A percentile compares a stretch with the other conserved stretches of the same genome.
phyloP scores from a whole-genome alignment of 75 land plant genomes.

The Selaginella moellendorffii region DNA sequence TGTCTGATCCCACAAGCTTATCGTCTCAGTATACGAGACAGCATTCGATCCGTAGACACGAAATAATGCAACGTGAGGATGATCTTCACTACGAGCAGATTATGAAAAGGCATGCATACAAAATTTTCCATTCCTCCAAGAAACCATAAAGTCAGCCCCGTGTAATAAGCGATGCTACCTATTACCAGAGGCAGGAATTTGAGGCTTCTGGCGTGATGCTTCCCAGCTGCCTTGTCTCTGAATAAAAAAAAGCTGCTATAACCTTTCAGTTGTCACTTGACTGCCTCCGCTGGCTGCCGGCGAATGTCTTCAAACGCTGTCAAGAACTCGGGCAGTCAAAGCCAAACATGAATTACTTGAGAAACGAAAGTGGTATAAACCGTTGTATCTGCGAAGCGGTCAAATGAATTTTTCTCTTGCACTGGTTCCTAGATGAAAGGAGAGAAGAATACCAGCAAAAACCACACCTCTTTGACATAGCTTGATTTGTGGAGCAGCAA shows the following conservation, averaged over 20 bases:
- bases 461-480: background rate
- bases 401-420: conserved; percentile 45
- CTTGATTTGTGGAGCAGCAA: background rate
- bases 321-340: conserved; percentile 66
- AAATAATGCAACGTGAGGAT: no score
- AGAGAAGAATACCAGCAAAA: no score
- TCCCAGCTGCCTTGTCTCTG: conserved; percentile 39
- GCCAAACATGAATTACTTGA: no score
- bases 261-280: conserved; percentile 44
- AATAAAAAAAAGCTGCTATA: background rate
- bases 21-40: no score
- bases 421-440: conserved; percentile 49
- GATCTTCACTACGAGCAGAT: no score
- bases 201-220: conserved; percentile 77
- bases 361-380: no score
- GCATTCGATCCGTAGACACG: no score
- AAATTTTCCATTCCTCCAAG: background rate
- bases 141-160: background rate
- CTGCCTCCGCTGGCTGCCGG: conserved; percentile 48
- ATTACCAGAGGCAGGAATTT: conserved; percentile 73
- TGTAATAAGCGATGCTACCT: conserved; percentile 36
- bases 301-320: conserved; percentile 57
- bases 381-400: conserved; percentile 53
- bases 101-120: background rate
- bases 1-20: no score